These are phyloP conservation scores for Beauveria scarabaeidicola DNA, from an alignment of 2,329 filamentous ascomycete genomes.

Conservation along the genomic window DNA sequence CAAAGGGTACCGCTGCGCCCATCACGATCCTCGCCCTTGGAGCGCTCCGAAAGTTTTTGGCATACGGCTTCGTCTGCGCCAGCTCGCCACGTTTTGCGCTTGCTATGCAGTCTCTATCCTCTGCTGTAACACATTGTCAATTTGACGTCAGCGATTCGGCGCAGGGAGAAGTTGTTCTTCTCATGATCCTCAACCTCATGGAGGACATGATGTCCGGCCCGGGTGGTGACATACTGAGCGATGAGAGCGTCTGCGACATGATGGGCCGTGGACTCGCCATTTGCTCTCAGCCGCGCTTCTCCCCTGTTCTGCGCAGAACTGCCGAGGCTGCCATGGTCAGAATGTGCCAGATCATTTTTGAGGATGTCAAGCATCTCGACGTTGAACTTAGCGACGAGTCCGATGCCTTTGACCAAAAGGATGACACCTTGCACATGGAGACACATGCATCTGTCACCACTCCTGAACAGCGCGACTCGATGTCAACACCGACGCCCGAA, in stretches of 20 bases:
- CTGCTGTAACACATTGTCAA: conserved; percentile 92
- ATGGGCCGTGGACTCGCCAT: conserved; percentile 97
- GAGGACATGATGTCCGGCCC: conserved; percentile 95
- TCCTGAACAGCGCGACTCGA: conserved; percentile 6
- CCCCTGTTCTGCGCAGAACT: conserved; percentile 79
- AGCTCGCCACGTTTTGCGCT: conserved; percentile 79
- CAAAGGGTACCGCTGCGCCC: conserved; percentile 88
- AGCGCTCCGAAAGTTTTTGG: conserved; percentile 91
- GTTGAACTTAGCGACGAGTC: conserved; percentile 61
- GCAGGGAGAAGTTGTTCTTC: conserved; percentile 87
- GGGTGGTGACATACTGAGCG: conserved; percentile 85
- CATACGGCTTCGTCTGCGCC: conserved; percentile 82
- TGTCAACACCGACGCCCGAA: conserved; percentile 4
- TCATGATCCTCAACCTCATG: conserved; percentile 95
- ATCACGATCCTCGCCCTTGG: conserved; percentile 93
- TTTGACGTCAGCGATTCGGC: conserved; percentile 95
- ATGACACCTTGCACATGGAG: conserved; percentile 76
- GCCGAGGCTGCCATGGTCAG: conserved; percentile 96
- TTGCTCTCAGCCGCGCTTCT: conserved; percentile 88
- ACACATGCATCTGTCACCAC: conserved; percentile 27
- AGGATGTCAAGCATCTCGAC: conserved; percentile 80
- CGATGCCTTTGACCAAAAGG: conserved; percentile 56
- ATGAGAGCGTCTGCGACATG: conserved; percentile 98
- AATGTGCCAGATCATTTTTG: conserved; percentile 98
- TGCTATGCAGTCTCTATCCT: conserved; percentile 90